Base-by-base conservation (phyloP, 202 grass and related monocot species). In the Bolboschoenoplectus hybrid region DNA sequence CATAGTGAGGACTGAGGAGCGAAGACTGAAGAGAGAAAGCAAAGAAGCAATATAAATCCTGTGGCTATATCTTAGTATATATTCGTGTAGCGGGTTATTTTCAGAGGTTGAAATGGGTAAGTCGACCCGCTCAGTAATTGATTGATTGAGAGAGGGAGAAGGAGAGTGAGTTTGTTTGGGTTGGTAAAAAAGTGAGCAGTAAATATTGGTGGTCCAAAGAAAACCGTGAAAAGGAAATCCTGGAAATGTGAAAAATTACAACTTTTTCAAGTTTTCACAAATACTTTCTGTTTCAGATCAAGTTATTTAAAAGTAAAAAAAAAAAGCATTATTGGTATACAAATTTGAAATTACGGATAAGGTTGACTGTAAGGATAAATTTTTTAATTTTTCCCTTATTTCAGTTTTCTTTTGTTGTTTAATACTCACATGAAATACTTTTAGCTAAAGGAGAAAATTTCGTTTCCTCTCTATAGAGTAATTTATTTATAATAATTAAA, bases 41-140 rank as follows among this genome's bases (percentile, higher is more conserved):
- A 2, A 64, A 64, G 2, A 16, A 79, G 43, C 20, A 4, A 26
- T 26, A 19, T 36, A 81, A 57, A 20, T 26, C 39, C 11, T 49
- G 9, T 41, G 66, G 4, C 26, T 4, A 56, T 49, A 0, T 39
- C 9, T 56, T 17, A 20, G 34, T 67, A 39, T 3, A 2, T 43
- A 9, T 55, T 26, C 43, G 46, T 70, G 41, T 70, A 56, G 36
- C 45, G 63, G 45, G 64, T 84, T 10, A 3, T 6, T 70, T n/a
- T 0, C 4, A 79, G 1, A n/a, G 35, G 1, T 78, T 57, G 0
- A 39, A 57, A 52, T 2, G 11, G 34, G 34, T n/a, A 40, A 40
- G 11, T 58, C 9, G 75, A 79, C 75, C 75, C 75, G 75, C 35
- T 79, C 35, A 4, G 16, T 79, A 10, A 58, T 2, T 79, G 10